Percentiles rank a stretch among this genome's conserved stretches.
Conservation (phyloP, 1,284 basidiomycete species). For the Papiliotrema laurentii region DNA sequence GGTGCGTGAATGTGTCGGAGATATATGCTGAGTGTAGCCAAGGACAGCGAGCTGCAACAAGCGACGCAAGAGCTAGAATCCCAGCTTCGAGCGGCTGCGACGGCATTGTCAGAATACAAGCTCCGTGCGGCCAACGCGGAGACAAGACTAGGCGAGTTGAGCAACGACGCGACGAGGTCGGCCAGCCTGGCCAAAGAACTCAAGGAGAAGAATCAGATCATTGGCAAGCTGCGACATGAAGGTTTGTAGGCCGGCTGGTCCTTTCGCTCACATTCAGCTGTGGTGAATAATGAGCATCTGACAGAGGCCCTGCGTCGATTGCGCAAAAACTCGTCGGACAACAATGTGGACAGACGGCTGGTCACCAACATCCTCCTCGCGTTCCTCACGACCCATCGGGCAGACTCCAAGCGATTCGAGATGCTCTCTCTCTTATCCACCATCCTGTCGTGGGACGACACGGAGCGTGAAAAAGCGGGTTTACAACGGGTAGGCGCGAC, state of each 20-base stretch:
- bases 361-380: slow-evolving; percentile 93
- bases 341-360: slow-evolving; percentile 85
- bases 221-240: slow-evolving; percentile 91
- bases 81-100: slow-evolving; percentile 64
- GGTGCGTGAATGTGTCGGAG: slow-evolving; percentile 54
- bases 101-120: slow-evolving; percentile 77
- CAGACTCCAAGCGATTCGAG: slow-evolving; percentile 92
- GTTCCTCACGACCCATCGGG: slow-evolving; percentile 84
- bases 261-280: slow-evolving; percentile 54
- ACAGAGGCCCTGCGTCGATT: slow-evolving; percentile 94
- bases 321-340: slow-evolving; percentile 75
- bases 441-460: slow-evolving; percentile 84
- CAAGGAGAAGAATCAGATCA: slow-evolving; percentile 87
- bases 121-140: slow-evolving; percentile 80
- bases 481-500: slow-evolving; percentile 58
- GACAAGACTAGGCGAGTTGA: slow-evolving; percentile 63
- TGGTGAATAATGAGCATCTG: slow-evolving; percentile 95
- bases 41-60: slow-evolving; percentile 57
- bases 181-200: slow-evolving; percentile 78
- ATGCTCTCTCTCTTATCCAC: slow-evolving; percentile 86
- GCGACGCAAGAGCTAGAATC: slow-evolving; percentile 76
- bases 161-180: slow-evolving; percentile 62
- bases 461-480: slow-evolving; percentile 85
- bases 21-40: slow-evolving; percentile 39
- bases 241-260: slow-evolving; percentile 53